phyloP scores from a whole-genome alignment of 2,329 filamentous ascomycete genomes.

The Aspergillus vadensis region DNA sequence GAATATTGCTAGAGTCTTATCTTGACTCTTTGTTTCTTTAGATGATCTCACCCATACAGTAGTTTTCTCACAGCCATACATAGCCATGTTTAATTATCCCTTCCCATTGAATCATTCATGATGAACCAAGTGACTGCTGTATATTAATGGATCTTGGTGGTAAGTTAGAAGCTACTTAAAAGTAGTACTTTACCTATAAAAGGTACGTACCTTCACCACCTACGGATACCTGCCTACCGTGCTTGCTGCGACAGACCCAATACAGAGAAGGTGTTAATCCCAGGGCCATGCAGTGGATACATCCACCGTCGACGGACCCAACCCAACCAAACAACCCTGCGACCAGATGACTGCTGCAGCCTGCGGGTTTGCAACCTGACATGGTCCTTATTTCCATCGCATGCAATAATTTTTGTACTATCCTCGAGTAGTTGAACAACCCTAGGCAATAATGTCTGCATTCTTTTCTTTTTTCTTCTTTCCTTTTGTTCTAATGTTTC shows the following conservation, averaged over 20 bases:
- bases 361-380: constrained; percentile 25
- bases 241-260: not conserved
- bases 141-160: no score
- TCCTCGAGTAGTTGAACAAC: not conserved
- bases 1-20: not conserved
- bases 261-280: not conserved
- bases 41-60: no score
- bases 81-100: no score
- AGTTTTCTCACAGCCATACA: no score
- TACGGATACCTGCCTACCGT: not conserved
- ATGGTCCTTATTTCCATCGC: constrained; percentile 25
- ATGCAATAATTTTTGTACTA: constrained; percentile 13
- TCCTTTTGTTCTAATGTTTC: not conserved
- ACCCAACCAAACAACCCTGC: constrained; percentile 11
- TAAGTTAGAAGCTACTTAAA: no score
- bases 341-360: constrained; percentile 24
- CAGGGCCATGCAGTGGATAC: constrained; percentile 1
- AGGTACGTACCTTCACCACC: not conserved
- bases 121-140: no score
- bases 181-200: not conserved
- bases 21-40: not conserved
- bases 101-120: no score
- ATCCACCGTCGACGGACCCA: constrained; percentile 4
- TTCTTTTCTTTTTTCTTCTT: not conserved
- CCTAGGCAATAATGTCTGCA: not conserved